Evolutionary conservation across 1,284 basidiomycete species (phyloP), one percentile per base, ranked within the genome.

Genomic region (Cryptococcus sp.): DNA sequence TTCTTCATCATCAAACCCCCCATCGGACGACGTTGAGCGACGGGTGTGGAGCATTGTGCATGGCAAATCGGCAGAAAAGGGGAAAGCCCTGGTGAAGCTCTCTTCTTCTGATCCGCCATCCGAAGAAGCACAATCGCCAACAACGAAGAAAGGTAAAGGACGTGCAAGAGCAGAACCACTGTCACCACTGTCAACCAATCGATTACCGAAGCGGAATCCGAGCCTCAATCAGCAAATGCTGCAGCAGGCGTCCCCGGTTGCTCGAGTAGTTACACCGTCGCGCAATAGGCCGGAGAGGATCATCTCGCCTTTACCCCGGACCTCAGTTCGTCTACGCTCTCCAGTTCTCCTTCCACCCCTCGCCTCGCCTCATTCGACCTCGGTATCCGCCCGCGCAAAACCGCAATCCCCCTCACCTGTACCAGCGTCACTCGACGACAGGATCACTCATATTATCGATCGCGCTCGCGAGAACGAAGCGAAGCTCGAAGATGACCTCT

Each of bases 21-120:
- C 50, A 19, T 39, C 38, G 13, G 50, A 48, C 17, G 46, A 22
- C 2, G 46, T 23, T 5, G 46, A 47, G 16, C 30, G 30, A 35
- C 30, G 30, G 10, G 30, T 35, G 10, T 35, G 30, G 30, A 35
- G 30, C 10, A 35, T 35, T 2, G 30, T 35, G 2, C 30, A 35
- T 35, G 30, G 30, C 5, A 35, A 13, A 35, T 35, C 30, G 30
- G 30, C 30, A 10, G 30, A 35, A 35, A 52, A 50, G 15, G 16
- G 20, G 13, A 61, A 61, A 52, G 47, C 20, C 43, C 40, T 60
- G 41, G 58, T 55, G 17, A 49, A 54, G 27, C 23, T 58, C 11
- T 45, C 42, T 13, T 19, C n/a, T 15, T 45, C 42, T n/a, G 42
- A 45, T 45, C 42, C 42, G 8, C n/a, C 15, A 8, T 8, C n/a